Evolutionary conservation across 2,329 filamentous ascomycete genomes (phyloP), one percentile per base, ranked within the genome.

Genomic region (Microcera coccophila): DNA sequence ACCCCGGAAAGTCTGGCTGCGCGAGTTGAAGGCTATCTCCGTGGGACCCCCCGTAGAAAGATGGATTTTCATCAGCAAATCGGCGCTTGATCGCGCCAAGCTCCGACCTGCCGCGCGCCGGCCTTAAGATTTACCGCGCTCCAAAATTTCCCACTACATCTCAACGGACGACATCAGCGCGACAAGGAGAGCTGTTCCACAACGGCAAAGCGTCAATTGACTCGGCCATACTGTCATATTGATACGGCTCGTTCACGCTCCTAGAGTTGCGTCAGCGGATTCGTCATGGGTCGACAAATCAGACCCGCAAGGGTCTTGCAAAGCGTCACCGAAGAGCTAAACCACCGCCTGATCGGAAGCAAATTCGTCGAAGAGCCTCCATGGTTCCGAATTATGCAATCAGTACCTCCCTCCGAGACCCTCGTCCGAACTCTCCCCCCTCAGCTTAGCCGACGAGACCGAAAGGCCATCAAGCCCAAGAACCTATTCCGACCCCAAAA

Each of bases 401-500:
- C 65, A 11, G 73, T 79, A 28, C 79, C 80, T 26, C 81, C 81
- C 4, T 63, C 76, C 53, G 79, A 84, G 62, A 73, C 75, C 31
- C 62, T 81, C 46, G 75, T 75, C 19, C 74, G 81, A 42, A 8
- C 73, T 5, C 63, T 76, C 41, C 70, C 78, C 3, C 61, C 69
- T 14, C 69, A 73, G 42, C 76, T 78, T 57, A 62, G 61, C 36
- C 40, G 56, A 19, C 52, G 54, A 4, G 61, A 68, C 45, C 62
- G 63, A n/a, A 79, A 75, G 57, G 45, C 55, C 21, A 67, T 69
- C 39, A 73, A 75, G 62, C 75, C 85, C 21, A 89, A 81, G 66
- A 81, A 82, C 55, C 71, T 95, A 57, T 97, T 90, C 73, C 81
- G 83, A 56, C 93, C 93, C 2, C 79, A 90, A 52, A 69, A 73